Conservation (phyloP, 2,329 filamentous ascomycete genomes). For the Ophiocordyceps unilateralis region DNA sequence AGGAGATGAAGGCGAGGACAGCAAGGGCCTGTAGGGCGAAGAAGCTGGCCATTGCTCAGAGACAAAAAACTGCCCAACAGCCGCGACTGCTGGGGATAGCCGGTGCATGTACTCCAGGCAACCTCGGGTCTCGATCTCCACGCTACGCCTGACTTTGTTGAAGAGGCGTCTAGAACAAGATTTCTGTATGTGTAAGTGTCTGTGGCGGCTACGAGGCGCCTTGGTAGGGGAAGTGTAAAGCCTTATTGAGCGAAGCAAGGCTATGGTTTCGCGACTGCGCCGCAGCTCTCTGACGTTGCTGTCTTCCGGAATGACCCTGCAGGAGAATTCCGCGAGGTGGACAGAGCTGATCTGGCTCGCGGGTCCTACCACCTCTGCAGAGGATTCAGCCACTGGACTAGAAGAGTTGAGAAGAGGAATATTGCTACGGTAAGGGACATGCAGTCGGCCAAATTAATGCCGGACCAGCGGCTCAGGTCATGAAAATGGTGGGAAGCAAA, state of each 20-base stretch:
- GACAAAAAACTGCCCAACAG: not conserved
- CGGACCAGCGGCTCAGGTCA: not conserved
- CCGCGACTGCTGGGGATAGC: not conserved
- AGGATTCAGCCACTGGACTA: not conserved
- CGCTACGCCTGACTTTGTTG: not conserved
- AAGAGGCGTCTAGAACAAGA: not conserved
- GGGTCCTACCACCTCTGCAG: not conserved
- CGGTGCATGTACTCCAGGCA: not conserved
- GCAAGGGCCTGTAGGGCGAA: not conserved
- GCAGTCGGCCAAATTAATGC: not conserved
- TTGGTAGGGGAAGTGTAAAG: not conserved
- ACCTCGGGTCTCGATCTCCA: not conserved
- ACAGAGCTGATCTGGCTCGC: not conserved
- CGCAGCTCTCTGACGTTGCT: not conserved
- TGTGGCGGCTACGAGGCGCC: not conserved
- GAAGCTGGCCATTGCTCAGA: not conserved
- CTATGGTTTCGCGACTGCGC: not conserved
- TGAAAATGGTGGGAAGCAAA: not conserved
- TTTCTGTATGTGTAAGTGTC: not conserved
- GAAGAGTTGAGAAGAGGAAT: too few relatives aligned
- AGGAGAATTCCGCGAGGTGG: not conserved
- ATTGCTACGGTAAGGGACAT: too few relatives aligned
- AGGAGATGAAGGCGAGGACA: not conserved
- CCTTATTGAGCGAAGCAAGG: not conserved
- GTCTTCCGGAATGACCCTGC: not conserved